A percentile compares a stretch with the other conserved stretches of the same genome.
Conservation (phyloP, 2,329 filamentous ascomycete species). For the Fusarium setosum region DNA sequence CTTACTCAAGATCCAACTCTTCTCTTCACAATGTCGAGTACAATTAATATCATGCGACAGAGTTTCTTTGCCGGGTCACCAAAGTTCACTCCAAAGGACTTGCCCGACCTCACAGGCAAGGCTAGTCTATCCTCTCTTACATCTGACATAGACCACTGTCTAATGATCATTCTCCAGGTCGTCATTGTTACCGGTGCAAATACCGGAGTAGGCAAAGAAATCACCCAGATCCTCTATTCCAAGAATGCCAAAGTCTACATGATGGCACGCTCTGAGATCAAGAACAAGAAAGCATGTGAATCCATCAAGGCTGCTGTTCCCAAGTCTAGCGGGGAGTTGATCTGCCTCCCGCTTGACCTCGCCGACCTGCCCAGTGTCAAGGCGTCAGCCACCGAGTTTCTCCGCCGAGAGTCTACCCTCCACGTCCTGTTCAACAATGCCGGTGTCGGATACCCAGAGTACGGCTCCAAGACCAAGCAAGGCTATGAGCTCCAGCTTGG, state of each 20-base stretch:
- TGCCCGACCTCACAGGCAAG: constrained; percentile 64
- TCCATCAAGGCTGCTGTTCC: constrained; percentile 51
- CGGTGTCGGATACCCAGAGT: constrained; percentile 52
- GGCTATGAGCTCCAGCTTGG: constrained; percentile 56
- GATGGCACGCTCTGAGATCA: constrained; percentile 57
- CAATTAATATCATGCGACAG: constrained; percentile 11
- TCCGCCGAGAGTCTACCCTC: constrained; percentile 40
- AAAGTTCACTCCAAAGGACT: constrained; percentile 63
- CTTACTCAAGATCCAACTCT: too few relatives aligned
- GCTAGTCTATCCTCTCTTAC: constrained; percentile 55
- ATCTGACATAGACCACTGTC: not conserved
- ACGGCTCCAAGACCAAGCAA: constrained; percentile 51
- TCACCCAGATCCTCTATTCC: constrained; percentile 63
- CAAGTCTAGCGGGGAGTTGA: constrained; percentile 50
- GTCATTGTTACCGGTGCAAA: constrained; percentile 60
- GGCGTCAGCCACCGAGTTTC: constrained; percentile 38
- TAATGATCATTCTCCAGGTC: constrained; percentile 45
- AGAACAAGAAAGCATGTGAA: constrained; percentile 56
- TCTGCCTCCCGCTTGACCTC: constrained; percentile 57
- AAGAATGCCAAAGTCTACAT: constrained; percentile 67
- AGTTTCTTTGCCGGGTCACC: constrained; percentile 33
- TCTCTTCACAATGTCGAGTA: not conserved
- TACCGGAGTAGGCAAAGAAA: constrained; percentile 60
- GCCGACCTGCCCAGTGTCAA: constrained; percentile 47
- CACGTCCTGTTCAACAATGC: constrained; percentile 57